Evolutionary conservation across 441 rosid genomes (phyloP), one percentile per base, ranked within the genome.

Genomic region (Biscutella laevigata): DNA sequence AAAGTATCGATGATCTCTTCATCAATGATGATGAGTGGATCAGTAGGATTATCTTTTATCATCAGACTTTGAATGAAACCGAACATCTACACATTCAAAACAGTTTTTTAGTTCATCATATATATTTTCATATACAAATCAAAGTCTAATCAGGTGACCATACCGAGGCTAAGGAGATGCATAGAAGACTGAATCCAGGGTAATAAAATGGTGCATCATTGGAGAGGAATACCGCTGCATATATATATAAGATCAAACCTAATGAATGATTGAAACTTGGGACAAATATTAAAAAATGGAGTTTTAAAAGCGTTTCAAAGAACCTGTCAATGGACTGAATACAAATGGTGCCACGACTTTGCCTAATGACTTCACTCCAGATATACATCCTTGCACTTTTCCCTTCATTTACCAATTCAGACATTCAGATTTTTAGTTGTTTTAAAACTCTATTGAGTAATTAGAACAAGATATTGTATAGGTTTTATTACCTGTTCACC

Each of bases 331-430:
- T 62, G 94, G 95, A 70, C 95, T 91, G 33, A 80, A 85, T 21
- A 81, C 74, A 32, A 91, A 59, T 4, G 96, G 98, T 34, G 91
- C 76, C 44, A 88, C 67, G 8, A 88, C 84, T 67, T 66, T 82
- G 17, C 91, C 95, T 10, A 82, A 62, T 29, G 96, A 88, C 40
- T 54, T 71, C 48, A 91, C 67, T 52, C 96, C 81, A 40, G 84
- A 80, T 53, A 91, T 72, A 77, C 94, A 91, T 74, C 96, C 98
- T 62, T 88, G 98, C 44, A 88, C 83, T 57, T 80, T 91, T 20
- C 98, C 98, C 96, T 90, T 73, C 29, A 36, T 19, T n/a, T n/a
- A n/a, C n/a, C 35, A 45, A 13, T 12, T 43, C 25, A 24, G 35
- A 51, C 24, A 22, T 24, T 58, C 2, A 7, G 11, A 25, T 15